A percentile compares a stretch with the other conserved stretches of the same genome.
Evolutionary conservation across 768 basidiomycete species (phyloP).

Genomic region (Rhizopogon vinicolor): DNA sequence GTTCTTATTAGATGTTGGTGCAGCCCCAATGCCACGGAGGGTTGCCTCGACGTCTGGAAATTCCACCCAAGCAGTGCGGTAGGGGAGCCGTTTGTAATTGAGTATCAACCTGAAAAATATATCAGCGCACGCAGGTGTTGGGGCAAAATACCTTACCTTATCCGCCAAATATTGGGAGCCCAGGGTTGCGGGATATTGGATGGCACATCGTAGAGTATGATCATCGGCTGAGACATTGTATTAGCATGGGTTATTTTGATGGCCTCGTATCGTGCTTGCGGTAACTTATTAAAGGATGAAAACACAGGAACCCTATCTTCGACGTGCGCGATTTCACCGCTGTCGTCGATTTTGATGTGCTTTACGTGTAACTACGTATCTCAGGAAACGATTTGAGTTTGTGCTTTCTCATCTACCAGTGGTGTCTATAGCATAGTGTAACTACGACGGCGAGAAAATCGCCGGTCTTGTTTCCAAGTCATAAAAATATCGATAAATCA

Average conservation of each 20-base stretch:
- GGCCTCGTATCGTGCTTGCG: neutral
- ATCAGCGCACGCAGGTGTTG: neutral
- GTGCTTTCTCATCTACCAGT: neutral
- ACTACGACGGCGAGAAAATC: neutral
- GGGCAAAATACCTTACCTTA: slow-evolving; percentile 40
- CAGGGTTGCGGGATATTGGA: slow-evolving; percentile 62
- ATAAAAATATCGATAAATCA: neutral
- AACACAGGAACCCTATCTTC: neutral
- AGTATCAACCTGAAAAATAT: slow-evolving; percentile 52
- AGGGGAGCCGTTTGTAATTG: slow-evolving; percentile 72
- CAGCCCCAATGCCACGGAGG: slow-evolving; percentile 53
- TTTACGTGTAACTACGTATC: neutral
- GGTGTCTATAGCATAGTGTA: neutral
- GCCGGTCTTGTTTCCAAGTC: neutral
- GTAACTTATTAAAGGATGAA: slow-evolving; percentile 9
- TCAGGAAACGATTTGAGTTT: neutral
- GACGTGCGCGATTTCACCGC: too few relatives aligned
- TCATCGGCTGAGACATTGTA: slow-evolving; percentile 43
- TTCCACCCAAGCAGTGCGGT: slow-evolving; percentile 68
- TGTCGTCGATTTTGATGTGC: neutral
- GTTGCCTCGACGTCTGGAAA: slow-evolving; percentile 64
- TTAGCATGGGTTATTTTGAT: neutral
- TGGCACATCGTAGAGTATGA: slow-evolving; percentile 65
- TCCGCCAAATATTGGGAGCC: slow-evolving; percentile 73
- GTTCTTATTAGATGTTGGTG: slow-evolving; percentile 45